phyloP scores from a whole-genome alignment of 192 early-diverging fungal genomes.

The Spizellomyces punctatus region DNA sequence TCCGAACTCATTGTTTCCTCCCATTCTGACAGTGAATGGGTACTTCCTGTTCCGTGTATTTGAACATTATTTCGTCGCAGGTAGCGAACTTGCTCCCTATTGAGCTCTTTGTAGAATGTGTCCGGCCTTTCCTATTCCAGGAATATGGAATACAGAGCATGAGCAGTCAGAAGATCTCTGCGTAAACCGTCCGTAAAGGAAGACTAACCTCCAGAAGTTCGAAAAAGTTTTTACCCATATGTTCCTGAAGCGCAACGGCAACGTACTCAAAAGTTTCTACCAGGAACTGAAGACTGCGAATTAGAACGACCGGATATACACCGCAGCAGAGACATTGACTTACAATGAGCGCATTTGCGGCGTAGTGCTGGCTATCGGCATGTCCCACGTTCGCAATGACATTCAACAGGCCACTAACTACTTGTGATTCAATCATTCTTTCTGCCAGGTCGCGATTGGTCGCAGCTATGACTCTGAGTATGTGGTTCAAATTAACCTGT shows the following conservation, averaged over 20 bases:
- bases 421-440: conserved; percentile 54
- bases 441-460: conserved; percentile 50
- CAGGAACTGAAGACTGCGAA: conserved; percentile 41
- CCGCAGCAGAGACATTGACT: background rate
- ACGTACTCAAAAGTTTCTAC: conserved; percentile 50
- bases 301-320: background rate
- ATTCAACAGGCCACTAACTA: conserved; percentile 58
- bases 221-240: conserved; percentile 66
- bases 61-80: conserved; percentile 55
- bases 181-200: background rate
- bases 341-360: conserved; percentile 51
- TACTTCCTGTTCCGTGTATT: conserved; percentile 30
- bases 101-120: conserved; percentile 62
- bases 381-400: conserved; percentile 58
- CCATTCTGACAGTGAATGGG: conserved; percentile 23
- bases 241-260: conserved; percentile 40
- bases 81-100: conserved; percentile 60
- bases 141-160: background rate
- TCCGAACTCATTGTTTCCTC: conserved; percentile 36
- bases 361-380: conserved; percentile 62
- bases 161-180: background rate
- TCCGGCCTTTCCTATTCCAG: conserved; percentile 49
- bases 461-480: conserved; percentile 54
- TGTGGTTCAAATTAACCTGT: conserved; percentile 18
- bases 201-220: conserved; percentile 54